Base-by-base conservation (phyloP, 495 filamentous ascomycete genomes). In the Xylaria grammica region DNA sequence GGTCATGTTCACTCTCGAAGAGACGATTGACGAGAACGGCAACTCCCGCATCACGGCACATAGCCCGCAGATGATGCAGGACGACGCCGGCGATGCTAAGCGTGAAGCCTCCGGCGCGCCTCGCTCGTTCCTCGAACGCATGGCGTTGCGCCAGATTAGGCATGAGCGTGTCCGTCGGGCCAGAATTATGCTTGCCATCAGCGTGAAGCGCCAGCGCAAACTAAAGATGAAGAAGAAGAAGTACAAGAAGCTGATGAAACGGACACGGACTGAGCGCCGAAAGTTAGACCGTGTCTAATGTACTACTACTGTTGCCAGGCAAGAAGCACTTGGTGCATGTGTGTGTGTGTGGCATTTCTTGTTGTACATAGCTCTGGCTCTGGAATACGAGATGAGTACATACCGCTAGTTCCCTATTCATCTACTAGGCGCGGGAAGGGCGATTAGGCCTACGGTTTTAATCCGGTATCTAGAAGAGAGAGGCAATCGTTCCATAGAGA, bases 171-270 rank as follows among this genome's bases (percentile, higher is more conserved):
- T 75, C 15, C 75, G 75, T 30, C 74, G 77, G 54, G 67, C 69
- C 42, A 72, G 71, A 26, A 77, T 79, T 68, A 82, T 84, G 82
- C 78, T 86, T 30, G 81, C 88, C 19, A 90, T 99, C 69, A 95
- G 91, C 76, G 95, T 97, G 63, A 90, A 87, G 78, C 84, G 96
- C 77, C 90, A 93, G 66, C 84, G 93, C 71, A 92, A 91, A 79
- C 79, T 94, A 74, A 97, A 94, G 87, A 99, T 99, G 94, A 99
- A 99, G 91, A 99, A 98, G 85, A 94, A 98, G 82, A 99, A 99
- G 87, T 96, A 96, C 77, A 98, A 97, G 94, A 98, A 98, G 87
- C 83, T 99, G 65, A 91, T 96, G 90, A 89, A 86, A 82, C 84
- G 87, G 78, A 99, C 96, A 70, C 86, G 94, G 73, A 96, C 92